Evolutionary conservation across 805 yeast genomes (phyloP), one percentile per base, ranked within the genome.

Genomic region (Candida nonsorbophila): DNA sequence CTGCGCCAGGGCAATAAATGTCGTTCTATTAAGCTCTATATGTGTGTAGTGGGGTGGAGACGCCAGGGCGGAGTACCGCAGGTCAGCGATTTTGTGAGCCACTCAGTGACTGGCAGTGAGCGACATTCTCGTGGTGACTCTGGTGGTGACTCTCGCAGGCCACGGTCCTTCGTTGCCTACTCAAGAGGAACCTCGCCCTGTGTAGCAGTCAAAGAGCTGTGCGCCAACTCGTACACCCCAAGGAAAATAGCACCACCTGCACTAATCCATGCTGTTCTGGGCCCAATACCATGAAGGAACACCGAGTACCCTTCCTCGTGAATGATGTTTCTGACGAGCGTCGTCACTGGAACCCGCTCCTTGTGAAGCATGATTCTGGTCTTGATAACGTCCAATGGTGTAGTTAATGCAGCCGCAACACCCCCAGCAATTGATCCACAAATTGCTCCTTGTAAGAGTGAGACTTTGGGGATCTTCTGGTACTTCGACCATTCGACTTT

Each of bases 231-330:
- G 50, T 92, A 92, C 32, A 85, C 84, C 4, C 99, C 99, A 33
- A 92, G 64, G 62, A 94, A 92, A 11, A 94, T 87, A 11, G 97
- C 96, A 16, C 99, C 99, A 13, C 99, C 99, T 4, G 94, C 92
- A 59, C 94, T 80, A 33, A 92, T 90, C 98, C 98, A 92, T 75
- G 84, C 68, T 0, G 97, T 88, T 53, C 99, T 71, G 4, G 99
- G 97, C 1, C 95, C 97, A 16, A 90, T 69, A 9, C 99, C 99
- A 27, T 72, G 72, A 50, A 76, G 72, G 41, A 92, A 86, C 1
- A 82, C 86, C 6, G 51, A 42, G 22, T 64, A 58, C 0, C 97
- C 97, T 51, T 87, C 96, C 32, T 83, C 87, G 13, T 48, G 51
- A n/a, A 68, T 54, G 27, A 88, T 69, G 7, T 60, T 65, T 19